Percentiles rank a stretch among this genome's conserved stretches.
phyloP scores from a whole-genome alignment of 495 filamentous ascomycete species.

The Penicillium crystallinum region DNA sequence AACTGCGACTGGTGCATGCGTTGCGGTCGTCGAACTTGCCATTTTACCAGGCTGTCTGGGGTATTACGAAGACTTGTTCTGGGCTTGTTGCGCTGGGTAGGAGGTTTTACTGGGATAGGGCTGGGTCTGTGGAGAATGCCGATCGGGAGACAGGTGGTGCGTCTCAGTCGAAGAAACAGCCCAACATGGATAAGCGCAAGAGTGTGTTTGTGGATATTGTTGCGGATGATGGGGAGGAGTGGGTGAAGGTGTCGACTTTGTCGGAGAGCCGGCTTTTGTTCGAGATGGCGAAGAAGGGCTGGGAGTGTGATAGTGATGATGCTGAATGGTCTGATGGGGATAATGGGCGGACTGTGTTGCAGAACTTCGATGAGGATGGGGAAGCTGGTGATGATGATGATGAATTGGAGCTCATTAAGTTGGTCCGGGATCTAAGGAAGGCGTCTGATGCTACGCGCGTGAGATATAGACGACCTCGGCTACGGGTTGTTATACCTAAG shows the following conservation, averaged over 20 bases:
- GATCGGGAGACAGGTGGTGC: constrained; percentile 20
- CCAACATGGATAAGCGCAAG: constrained; percentile 36
- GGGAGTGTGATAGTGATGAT: constrained; percentile 39
- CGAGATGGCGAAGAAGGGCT: constrained; percentile 60
- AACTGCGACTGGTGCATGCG: constrained; percentile 35
- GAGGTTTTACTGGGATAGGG: constrained; percentile 50
- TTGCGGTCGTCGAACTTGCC: constrained; percentile 54
- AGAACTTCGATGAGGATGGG: constrained; percentile 25
- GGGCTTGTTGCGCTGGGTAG: constrained; percentile 50
- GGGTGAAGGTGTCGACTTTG: constrained; percentile 59
- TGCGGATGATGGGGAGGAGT: constrained; percentile 50
- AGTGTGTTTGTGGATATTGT: constrained; percentile 47
- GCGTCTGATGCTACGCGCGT: constrained; percentile 50
- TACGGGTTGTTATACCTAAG: constrained; percentile 58
- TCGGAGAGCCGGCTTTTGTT: constrained; percentile 52
- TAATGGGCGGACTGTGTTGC: constrained; percentile 28
- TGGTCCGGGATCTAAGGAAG: constrained; percentile 49
- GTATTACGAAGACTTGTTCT: constrained; percentile 39
- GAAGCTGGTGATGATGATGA: constrained; percentile 37
- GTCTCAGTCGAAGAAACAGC: constrained; percentile 23
- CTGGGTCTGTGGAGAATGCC: constrained; percentile 14
- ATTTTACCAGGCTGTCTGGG: constrained; percentile 54
- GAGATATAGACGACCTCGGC: constrained; percentile 51
- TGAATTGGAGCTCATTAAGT: constrained; percentile 52
- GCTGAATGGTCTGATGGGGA: constrained; percentile 38